These are phyloP conservation scores for Cercospora nicotianae DNA, from an alignment of 2,329 filamentous ascomycete species.

Conservation along the genomic window DNA sequence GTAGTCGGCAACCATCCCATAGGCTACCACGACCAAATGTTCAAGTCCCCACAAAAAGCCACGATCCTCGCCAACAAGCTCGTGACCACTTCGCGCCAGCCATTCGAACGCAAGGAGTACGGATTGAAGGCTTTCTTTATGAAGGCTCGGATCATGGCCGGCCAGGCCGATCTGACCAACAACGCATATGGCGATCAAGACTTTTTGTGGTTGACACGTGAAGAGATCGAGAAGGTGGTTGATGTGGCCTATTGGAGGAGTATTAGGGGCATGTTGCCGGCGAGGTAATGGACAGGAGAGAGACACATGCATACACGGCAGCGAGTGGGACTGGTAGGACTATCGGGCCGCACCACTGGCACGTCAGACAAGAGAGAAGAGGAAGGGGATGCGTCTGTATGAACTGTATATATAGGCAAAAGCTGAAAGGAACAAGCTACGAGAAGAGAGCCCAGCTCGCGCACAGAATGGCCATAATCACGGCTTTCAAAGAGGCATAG, in stretches of 20 bases:
- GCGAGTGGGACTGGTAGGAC: background rate
- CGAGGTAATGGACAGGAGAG: constrained; percentile 54
- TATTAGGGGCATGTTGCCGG: constrained; percentile 80
- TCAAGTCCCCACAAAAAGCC: constrained; percentile 43
- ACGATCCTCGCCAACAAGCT: constrained; percentile 31
- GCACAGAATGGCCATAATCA: background rate
- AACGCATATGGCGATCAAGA: constrained; percentile 74
- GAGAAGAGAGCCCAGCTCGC: background rate
- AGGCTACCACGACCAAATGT: constrained; percentile 69
- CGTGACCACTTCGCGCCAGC: constrained; percentile 31
- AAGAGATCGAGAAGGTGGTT: constrained; percentile 72
- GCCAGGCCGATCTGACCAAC: constrained; percentile 76
- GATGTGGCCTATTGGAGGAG: constrained; percentile 68
- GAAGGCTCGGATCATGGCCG: constrained; percentile 94
- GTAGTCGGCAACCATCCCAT: constrained; percentile 88
- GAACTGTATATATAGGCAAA: background rate
- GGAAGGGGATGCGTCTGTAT: background rate
- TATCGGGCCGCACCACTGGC: background rate
- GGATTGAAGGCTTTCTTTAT: constrained; percentile 92
- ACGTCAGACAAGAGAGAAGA: background rate
- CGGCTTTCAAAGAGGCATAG: background rate
- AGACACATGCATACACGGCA: background rate
- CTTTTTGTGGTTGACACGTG: constrained; percentile 89
- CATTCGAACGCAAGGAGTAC: constrained; percentile 46
- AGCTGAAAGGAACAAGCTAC: background rate